Evolutionary conservation across 2,329 filamentous ascomycete species (phyloP), one percentile per base, ranked within the genome.

Genomic region (Clarireedia hainanense): DNA sequence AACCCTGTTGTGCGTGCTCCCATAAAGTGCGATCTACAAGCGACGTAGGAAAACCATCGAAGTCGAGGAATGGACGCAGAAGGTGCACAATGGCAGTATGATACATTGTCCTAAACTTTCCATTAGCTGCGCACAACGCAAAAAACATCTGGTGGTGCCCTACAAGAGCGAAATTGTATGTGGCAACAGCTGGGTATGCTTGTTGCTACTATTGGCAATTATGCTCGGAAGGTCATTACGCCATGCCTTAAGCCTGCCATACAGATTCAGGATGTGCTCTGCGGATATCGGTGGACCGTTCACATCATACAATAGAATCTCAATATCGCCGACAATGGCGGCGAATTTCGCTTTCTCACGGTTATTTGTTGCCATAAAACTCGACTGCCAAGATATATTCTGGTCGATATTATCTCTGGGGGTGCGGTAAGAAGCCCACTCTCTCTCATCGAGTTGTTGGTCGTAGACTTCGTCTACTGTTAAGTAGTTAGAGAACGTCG

Each of bases 121-220:
- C 68, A 63, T 50, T 5, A 14, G 20, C 24, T 5, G 5, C 14
- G 34, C 23, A 5, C 7, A 5, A 15, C 47, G 27, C 14, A 10
- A 27, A 7, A 36, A 36, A 10, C 27, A 5, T n/a, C 14, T 5
- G 37, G n/a, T n/a, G n/a, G 49, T 9, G 45, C 61, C 68, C 57
- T 63, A 71, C 68, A 68, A 55, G 23, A 71, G 57, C 43, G 63
- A 68, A 10, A 70, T 52, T 12, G 68, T 61, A 63, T 70, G 68
- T 7, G 69, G 68, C 47, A 69, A 58, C 14, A 59, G 55, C 51
- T 62, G 61, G 34, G 53, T 49, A 5, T 58, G 58, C 12, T 60
- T 59, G 4, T 36, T 55, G 3, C 67, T 61, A 26, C 64, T 54
- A 20, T 64, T 57, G 7, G 52, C 60, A 43, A 70, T 60, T 3